Percentiles rank a stretch among this genome's conserved stretches.
phyloP scores from a whole-genome alignment of 441 rosid genomes.

The Gossypium laxum region DNA sequence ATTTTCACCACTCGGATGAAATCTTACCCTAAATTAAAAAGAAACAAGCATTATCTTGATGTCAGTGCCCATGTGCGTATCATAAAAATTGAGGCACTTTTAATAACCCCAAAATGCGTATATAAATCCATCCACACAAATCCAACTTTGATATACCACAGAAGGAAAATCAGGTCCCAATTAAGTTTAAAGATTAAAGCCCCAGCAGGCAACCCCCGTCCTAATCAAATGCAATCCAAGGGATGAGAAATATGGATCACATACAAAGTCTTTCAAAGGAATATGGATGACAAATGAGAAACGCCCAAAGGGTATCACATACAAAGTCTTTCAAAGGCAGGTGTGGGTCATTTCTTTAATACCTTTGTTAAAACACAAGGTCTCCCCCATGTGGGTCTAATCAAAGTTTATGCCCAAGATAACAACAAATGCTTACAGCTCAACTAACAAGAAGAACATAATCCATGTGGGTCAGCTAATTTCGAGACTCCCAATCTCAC shows the following conservation, averaged over 20 bases:
- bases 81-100: not conserved
- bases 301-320: slow-evolving; percentile 4
- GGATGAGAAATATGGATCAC: not conserved
- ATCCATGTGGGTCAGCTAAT: slow-evolving; percentile 8
- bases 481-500: not conserved
- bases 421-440: slow-evolving; percentile 6
- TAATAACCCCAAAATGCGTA: not conserved
- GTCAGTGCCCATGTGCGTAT: not conserved
- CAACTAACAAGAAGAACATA: slow-evolving; percentile 8
- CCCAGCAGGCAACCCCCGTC: not conserved
- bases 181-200: not conserved
- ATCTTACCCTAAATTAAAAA: not conserved
- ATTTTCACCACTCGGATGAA: not conserved
- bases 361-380: not conserved
- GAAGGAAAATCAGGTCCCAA: not conserved
- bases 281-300: not conserved
- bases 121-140: not conserved
- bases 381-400: slow-evolving; percentile 13
- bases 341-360: slow-evolving; percentile 1
- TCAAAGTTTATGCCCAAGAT: not conserved
- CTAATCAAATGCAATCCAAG: not conserved
- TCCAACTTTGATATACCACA: not conserved
- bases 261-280: not conserved
- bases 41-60: not conserved
- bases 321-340: slow-evolving; percentile 3